Conservation (phyloP, 768 basidiomycete genomes). For the Tylopilus felleus region DNA sequence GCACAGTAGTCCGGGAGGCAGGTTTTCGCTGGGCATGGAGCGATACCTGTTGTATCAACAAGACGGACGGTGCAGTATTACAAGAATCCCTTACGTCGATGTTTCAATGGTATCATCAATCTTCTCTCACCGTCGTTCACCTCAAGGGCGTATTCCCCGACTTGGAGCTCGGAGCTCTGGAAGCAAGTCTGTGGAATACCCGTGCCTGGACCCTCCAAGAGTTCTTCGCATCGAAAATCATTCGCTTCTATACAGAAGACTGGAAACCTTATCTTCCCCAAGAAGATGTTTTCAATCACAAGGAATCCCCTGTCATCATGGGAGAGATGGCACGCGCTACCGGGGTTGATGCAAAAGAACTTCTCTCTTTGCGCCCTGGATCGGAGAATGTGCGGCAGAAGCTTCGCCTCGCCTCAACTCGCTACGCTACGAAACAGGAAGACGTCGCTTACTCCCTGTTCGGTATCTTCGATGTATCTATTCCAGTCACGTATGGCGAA, state of each 20-base stretch:
- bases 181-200: slow-evolving; percentile 20
- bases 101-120: slow-evolving; percentile 27
- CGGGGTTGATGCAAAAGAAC: slow-evolving; percentile 4
- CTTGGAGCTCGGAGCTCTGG: slow-evolving; percentile 7
- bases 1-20: slow-evolving; percentile 8
- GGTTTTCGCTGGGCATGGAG: slow-evolving; percentile 7
- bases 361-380: slow-evolving; percentile 15
- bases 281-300: slow-evolving; percentile 13
- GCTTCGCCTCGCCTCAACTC: slow-evolving; percentile 20
- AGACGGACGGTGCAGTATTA: slow-evolving; percentile 7
- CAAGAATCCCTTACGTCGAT: slow-evolving; percentile 26
- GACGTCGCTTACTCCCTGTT: slow-evolving; percentile 28
- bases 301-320: slow-evolving; percentile 17
- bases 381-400: slow-evolving; percentile 13
- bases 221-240: slow-evolving; percentile 21
- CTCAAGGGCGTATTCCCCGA: slow-evolving; percentile 14
- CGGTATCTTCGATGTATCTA: slow-evolving; percentile 21
- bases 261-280: slow-evolving; percentile 23
- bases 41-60: no score
- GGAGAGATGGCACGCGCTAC: slow-evolving; percentile 18
- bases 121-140: slow-evolving; percentile 24
- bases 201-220: slow-evolving; percentile 27
- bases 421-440: slow-evolving; percentile 22
- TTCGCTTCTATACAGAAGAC: slow-evolving; percentile 10
- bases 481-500: slow-evolving; percentile 25